Conservation (phyloP, 2,329 filamentous ascomycete species). For the Blastomyces silverae region DNA sequence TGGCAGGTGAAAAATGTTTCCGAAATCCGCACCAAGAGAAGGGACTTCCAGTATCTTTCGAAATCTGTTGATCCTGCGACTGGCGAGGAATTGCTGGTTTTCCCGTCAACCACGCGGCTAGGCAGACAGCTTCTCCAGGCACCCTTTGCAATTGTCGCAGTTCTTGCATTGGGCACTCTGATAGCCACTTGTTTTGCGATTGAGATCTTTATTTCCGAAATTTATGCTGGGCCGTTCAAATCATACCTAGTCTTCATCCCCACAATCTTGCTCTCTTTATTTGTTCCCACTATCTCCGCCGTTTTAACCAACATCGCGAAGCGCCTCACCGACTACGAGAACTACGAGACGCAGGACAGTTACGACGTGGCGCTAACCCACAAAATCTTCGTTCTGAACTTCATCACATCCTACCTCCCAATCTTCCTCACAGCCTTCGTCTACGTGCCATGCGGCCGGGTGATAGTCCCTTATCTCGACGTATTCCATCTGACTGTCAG, state of each 20-base stretch:
- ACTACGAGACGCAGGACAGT: conserved; percentile 81
- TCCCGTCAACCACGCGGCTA: conserved; percentile 67
- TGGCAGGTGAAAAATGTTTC: conserved; percentile 87
- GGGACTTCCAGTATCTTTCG: conserved; percentile 72
- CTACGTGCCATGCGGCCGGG: conserved; percentile 82
- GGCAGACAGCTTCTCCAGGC: conserved; percentile 71
- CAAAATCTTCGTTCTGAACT: conserved; percentile 94
- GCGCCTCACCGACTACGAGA: conserved; percentile 73
- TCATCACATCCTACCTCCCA: conserved; percentile 89
- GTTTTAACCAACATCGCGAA: conserved; percentile 71
- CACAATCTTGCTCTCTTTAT: conserved; percentile 74
- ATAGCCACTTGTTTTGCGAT: conserved; percentile 85
- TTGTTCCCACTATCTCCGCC: conserved; percentile 70
- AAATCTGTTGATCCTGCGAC: conserved; percentile 73
- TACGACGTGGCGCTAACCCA: conserved; percentile 78
- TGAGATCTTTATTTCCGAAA: conserved; percentile 91
- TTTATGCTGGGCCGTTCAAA: conserved; percentile 86
- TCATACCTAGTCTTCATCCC: conserved; percentile 77
- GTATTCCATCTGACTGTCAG: conserved; percentile 69
- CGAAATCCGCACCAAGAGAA: conserved; percentile 67
- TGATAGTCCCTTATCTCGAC: conserved; percentile 79
- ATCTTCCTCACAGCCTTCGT: conserved; percentile 91
- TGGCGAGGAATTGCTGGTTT: conserved; percentile 68
- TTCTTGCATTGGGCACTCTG: conserved; percentile 66
- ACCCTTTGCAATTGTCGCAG: conserved; percentile 72